Base-by-base conservation (phyloP, 2,329 filamentous ascomycete genomes). In the Cladophialophora chaetospira region DNA sequence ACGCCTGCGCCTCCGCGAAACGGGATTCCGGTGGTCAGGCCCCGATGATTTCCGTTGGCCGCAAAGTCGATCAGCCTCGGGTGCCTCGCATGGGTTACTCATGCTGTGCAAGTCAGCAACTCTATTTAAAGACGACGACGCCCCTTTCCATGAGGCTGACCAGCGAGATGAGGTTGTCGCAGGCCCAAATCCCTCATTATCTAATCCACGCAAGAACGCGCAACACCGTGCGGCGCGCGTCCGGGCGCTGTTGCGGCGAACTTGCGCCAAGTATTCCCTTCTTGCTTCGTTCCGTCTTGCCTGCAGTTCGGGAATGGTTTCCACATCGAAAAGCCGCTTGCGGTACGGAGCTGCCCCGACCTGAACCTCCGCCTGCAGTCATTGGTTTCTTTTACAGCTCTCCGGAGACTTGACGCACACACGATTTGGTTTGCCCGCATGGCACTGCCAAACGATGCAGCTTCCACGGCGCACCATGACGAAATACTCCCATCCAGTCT, bases 91-190 rank as follows among this genome's bases (percentile, higher is more conserved):
- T 43, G n/a, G n/a, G n/a, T n/a, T n/a, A n/a, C n/a, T n/a, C n/a
- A n/a, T n/a, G n/a, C n/a, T n/a, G n/a, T 40, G 19, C 35, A 19
- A 21, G 19, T 25, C 48, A 43, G 17, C 40, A 25, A 2, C 42
- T 21, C 48, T 51, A 51, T 51, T 51, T 51, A 51, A 51, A 51
- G 48, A 17, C 48, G 11, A 23, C 48, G n/a, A 8, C 35, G 25
- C 48, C 48, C 38, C 17, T 51, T 29, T 28, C 36, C 11, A 26
- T 29, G 42, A 51, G 48, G 48, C 48, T 51, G 48, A 51, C 48
- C 35, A 33, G 5, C 23, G 15, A 17, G 25, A 42, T 21, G 47
- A 51, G 48, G 48, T 26, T 43, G 48, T 21, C 10, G 9, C 28
- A 31, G 13, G 29, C 25, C 25, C 26, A 29, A 33, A 26, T 38